Evolutionary conservation across 169 alveolate species (phyloP), one percentile per base, ranked within the genome.

Genomic region (Eimeria maxima): DNA sequence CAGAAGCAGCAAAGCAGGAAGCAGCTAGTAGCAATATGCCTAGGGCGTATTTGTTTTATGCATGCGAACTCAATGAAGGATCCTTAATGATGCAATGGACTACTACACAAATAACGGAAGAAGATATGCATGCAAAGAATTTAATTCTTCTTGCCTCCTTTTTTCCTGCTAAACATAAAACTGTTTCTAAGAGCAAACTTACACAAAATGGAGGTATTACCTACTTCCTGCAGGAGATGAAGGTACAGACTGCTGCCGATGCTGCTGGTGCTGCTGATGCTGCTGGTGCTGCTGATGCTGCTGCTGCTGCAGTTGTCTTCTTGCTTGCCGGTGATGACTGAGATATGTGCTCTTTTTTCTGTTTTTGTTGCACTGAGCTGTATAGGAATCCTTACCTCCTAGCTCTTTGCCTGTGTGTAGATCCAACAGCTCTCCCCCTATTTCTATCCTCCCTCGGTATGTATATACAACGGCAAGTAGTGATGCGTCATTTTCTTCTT

Each of bases 141-240:
- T 14, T 27, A 1, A 11, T 83, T 8, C 50, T 83, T 33, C 92
- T 83, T 18, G 92, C 92, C 27, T 53, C 74, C 6, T 57, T 83
- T 16, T 24, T 27, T 42, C 92, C 92, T n/a, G 76, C 92, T 38
- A 50, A 53, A 24, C 74, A 83, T 57, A 83, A 55, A 38, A 83
- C 73, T 6, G 92, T 83, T 42, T 5, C 92, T 6, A 83, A 55
- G 53, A 83, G 57, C 33, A 83, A 83, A 33, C 76, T 83, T 3
- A 16, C 42, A n/a, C 76, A 55, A 57, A 83, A 83, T 55, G 92
- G 78, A 16, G 92, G 92, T 24, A 16, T 83, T 29, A 83, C 92
- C 1, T 83, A 8, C 2, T 83, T 83, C 18, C 76, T 55, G 53
- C 76, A 83, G 47, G 92, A 83, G 55, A 83, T 83, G 47, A 53